Percentiles rank a stretch among this genome's conserved stretches.
Evolutionary conservation across 306 rosid species (phyloP).

Genomic region (Aeschynomene evenia): DNA sequence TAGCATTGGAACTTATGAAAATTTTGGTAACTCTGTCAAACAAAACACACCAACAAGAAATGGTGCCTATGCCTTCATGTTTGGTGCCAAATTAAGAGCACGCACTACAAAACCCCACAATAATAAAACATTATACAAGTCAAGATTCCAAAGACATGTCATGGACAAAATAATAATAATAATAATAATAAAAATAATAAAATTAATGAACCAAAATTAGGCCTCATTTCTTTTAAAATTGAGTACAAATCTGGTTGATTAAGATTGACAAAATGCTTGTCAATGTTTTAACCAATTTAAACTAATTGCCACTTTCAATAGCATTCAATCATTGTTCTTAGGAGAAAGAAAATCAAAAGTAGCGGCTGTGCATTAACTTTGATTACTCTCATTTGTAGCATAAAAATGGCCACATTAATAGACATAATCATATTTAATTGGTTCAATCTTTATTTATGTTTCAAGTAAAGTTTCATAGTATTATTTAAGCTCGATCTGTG

Average conservation of each 20-base stretch:
- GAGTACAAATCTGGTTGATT: neutral
- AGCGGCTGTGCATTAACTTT: neutral
- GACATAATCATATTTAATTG: neutral
- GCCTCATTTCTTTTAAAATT: neutral
- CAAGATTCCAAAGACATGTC: conserved; percentile 12
- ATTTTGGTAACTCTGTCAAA: conserved; percentile 33
- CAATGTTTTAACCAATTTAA: neutral
- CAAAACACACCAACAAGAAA: neutral
- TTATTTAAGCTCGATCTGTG: no score
- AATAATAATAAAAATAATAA: no score
- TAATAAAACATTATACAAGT: conserved; percentile 20
- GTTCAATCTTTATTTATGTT: neutral
- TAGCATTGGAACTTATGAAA: conserved; percentile 42
- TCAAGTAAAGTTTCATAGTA: no score
- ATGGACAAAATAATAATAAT: no score
- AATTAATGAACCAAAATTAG: neutral
- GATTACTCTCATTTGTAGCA: neutral
- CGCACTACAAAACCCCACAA: conserved; percentile 28
- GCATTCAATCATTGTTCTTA: neutral
- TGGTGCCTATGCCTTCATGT: conserved; percentile 13
- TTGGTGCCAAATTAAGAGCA: neutral
- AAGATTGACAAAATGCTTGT: neutral
- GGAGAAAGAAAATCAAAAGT: neutral
- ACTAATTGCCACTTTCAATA: neutral
- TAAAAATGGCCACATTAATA: no score